Conservation (phyloP, 805 yeast species). For the Suhomyces canberraensis region DNA sequence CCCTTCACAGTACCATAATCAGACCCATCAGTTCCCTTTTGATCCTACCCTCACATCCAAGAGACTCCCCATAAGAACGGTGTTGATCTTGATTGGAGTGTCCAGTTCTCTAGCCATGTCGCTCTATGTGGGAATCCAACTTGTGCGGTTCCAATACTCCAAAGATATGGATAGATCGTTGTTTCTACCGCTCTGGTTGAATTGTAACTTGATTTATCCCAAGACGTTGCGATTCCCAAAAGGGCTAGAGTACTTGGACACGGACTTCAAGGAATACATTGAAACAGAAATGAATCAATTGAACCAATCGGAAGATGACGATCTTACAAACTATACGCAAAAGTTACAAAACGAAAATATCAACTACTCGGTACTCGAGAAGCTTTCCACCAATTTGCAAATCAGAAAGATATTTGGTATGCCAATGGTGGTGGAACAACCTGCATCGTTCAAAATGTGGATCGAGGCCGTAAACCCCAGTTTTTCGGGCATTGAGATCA, state of each 20-base stretch:
- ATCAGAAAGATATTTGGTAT: conserved; percentile 26
- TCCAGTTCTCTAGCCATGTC: conserved; percentile 25
- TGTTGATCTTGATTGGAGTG: conserved; percentile 15
- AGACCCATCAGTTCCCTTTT: not conserved
- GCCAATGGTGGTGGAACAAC: conserved; percentile 21
- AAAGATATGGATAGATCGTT: conserved; percentile 9
- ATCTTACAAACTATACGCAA: conserved; percentile 11
- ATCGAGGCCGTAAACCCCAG: conserved; percentile 27
- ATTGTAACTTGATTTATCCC: conserved; percentile 23
- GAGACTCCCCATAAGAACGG: conserved; percentile 19
- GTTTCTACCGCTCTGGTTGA: conserved; percentile 26
- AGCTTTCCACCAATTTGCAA: conserved; percentile 18
- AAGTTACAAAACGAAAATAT: conserved; percentile 21
- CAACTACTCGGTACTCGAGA: conserved; percentile 25
- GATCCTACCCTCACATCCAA: conserved; percentile 6
- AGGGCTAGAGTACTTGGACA: conserved; percentile 25
- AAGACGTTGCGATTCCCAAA: conserved; percentile 24
- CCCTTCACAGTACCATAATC: not conserved
- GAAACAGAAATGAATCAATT: conserved; percentile 14
- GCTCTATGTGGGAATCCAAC: conserved; percentile 19
- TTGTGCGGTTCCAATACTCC: conserved; percentile 10
- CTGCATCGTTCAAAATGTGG: conserved; percentile 24
- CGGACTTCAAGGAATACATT: conserved; percentile 14
- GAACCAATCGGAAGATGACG: conserved; percentile 6
- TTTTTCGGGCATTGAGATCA: conserved; percentile 27